phyloP scores from a whole-genome alignment of 208 protist species.

The Strigomonas culicis region DNA sequence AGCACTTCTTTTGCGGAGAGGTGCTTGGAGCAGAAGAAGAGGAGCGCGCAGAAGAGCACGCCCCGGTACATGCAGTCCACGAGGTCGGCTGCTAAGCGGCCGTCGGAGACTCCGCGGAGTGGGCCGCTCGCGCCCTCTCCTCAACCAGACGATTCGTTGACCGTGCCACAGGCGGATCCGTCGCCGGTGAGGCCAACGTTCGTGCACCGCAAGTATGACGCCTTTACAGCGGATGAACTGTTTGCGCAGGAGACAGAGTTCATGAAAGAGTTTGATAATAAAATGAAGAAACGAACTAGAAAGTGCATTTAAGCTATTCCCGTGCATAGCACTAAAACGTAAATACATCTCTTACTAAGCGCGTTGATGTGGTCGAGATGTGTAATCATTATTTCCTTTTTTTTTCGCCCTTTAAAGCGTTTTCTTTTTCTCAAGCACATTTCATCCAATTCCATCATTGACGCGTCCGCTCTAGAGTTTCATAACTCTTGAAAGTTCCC shows the following conservation, averaged over 20 bases:
- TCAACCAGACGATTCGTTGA: neutral
- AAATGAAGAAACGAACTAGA: constrained; percentile 13
- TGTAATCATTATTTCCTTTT: neutral
- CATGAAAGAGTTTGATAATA: constrained; percentile 39
- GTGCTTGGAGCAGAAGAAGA: constrained; percentile 8
- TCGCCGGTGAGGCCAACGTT: neutral
- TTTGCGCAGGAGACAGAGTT: constrained; percentile 41
- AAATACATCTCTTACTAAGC: too few species aligned
- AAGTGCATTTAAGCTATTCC: neutral
- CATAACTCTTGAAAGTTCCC: too few species aligned
- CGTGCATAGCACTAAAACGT: too few species aligned
- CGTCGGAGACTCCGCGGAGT: constrained; percentile 6
- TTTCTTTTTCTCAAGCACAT: neutral
- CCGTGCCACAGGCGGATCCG: neutral
- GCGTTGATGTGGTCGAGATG: too few species aligned
- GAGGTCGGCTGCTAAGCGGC: constrained; percentile 21
- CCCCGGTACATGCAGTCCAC: constrained; percentile 46
- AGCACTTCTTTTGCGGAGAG: constrained; percentile 4
- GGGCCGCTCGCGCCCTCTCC: neutral
- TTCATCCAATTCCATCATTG: too few species aligned
- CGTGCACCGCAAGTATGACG: constrained; percentile 15
- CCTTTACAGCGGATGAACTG: constrained; percentile 35
- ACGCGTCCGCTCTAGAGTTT: too few species aligned
- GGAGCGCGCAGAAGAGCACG: constrained; percentile 10
- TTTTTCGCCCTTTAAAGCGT: neutral